Evolutionary conservation across 108 stramenopile species (phyloP), one percentile per base, ranked within the genome.

Genomic region (Cyclotella sp.): DNA sequence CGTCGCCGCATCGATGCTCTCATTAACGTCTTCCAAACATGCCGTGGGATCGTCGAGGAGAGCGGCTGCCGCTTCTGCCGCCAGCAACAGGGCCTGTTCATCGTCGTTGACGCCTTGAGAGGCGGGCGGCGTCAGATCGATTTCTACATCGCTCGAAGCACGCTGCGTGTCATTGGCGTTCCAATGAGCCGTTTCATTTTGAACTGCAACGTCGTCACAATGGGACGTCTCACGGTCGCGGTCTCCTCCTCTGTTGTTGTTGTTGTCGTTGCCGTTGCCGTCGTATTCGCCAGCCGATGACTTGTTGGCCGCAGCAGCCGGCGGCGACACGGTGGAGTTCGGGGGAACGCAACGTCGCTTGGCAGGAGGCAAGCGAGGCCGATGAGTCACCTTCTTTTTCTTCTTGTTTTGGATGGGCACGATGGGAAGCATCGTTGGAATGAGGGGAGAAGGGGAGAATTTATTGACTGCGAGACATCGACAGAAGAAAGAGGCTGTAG

Each of bases 1-100:
- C n/a, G n/a, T n/a, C n/a, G 59, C 27, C 5, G 59, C 27, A 61
- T 40, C 29, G 6, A 30, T 61, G 29, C 27, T 41, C 22, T 42
- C 40, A n/a, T 7, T 19, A n/a, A n/a, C 53, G n/a, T 54, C 53
- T 19, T 16, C 66, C 8, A n/a, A n/a, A n/a, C n/a, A n/a, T n/a
- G n/a, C n/a, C n/a, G n/a, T n/a, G n/a, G n/a, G n/a, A n/a, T n/a
- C n/a, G n/a, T 68, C 66, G 44, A 68, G n/a, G 7, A 68, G 24
- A 16, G 66, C 46, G 10, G 66, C 66, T 26, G 66, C 66, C 29
- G 66, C 66, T 30, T 68, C 66, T 34, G 66, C 66, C 9, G 66
- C 66, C 11, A 68, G 49, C 16, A 68, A 9, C n/a, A 68, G 28
- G 9, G 66, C 66, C 19, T 68, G 47, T 12, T 68, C 47, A 29